phyloP scores from a whole-genome alignment of 148 eudicot genomes.

The Drosera capensis region DNA sequence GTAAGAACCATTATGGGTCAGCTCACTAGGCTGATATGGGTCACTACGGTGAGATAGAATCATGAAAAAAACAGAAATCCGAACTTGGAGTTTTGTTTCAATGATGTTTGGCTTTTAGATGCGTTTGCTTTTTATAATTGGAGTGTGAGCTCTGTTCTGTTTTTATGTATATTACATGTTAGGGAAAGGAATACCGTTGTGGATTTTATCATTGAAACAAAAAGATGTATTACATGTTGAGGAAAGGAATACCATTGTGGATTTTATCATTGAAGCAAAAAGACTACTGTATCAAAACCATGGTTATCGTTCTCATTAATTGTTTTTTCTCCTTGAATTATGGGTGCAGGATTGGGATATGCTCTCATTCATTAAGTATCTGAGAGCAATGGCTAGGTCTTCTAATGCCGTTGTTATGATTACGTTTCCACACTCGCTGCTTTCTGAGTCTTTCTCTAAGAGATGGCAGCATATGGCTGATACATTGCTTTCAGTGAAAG shows the following conservation, averaged over 20 bases:
- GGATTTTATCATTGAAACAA: neutral
- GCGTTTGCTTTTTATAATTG: no score
- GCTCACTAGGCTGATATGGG: no score
- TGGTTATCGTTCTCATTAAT: neutral
- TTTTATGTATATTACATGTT: no score
- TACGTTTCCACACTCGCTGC: conserved; percentile 65
- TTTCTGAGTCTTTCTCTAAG: conserved; percentile 61
- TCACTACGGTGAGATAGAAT: no score
- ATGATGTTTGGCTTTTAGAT: no score
- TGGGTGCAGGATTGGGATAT: conserved; percentile 72
- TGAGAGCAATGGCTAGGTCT: conserved; percentile 56
- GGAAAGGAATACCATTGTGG: neutral
- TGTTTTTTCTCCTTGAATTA: neutral
- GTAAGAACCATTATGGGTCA: neutral
- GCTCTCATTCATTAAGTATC: conserved; percentile 70
- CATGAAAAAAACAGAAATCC: no score
- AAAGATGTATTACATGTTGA: no score
- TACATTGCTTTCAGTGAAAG: conserved; percentile 75
- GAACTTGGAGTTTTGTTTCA: no score
- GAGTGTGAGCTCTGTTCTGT: no score
- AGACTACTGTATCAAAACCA: neutral
- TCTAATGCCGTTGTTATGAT: conserved; percentile 76
- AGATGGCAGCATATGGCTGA: conserved; percentile 97
- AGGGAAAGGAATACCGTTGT: neutral
- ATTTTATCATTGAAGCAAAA: neutral